Evolutionary conservation across 2,329 filamentous ascomycete genomes (phyloP), one percentile per base, ranked within the genome.

Genomic region (Pestalotiopsis sp.): DNA sequence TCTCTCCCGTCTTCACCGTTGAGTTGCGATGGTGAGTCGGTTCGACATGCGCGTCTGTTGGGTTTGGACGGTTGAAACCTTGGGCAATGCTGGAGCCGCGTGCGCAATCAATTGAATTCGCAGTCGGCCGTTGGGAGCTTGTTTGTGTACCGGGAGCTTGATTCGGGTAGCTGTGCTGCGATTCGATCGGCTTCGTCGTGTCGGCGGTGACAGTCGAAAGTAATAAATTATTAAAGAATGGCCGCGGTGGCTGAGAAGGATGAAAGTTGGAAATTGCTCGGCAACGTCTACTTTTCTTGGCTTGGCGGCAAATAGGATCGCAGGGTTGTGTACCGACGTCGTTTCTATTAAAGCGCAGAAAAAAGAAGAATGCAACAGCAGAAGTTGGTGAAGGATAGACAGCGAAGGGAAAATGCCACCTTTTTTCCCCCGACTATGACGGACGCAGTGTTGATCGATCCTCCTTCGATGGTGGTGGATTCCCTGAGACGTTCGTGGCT

Each of bases 131-230:
- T 60, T 69, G 69, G 67, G 56, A 75, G n/a, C 64, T 74, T 62
- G 27, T 69, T 31, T 31, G 27, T 67, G 36, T 69, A 69, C 75
- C 75, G 0, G 74, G 60, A 76, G 76, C 63, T 68, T 64, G 5
- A 11, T 57, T 27, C 2, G 25, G 14, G 27, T 31, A 62, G 59
- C 59, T 62, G 11, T 25, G 59, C 27, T 31, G 27, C 73, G 38
- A 62, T 6, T 20, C 9, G 31, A 4, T 20, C 59, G 27, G 20
- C 57, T 59, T 17, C 25, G 20, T 27, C 31, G 57, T 25, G 57
- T 23, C 3, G 20, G 17, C 5, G 23, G 12, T 25, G 57, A 59
- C 6, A 25, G 57, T 25, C 12, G 38, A 45, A 64, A 41, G 36
- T 7, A 27, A 52, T 20, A 52, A 52, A 52, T 52, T 52, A 52